Percentiles rank a stretch among this genome's conserved stretches.
These are phyloP conservation scores for Pichia norvegensis DNA, from an alignment of 1,139 yeast genomes.

Conservation along the genomic window DNA sequence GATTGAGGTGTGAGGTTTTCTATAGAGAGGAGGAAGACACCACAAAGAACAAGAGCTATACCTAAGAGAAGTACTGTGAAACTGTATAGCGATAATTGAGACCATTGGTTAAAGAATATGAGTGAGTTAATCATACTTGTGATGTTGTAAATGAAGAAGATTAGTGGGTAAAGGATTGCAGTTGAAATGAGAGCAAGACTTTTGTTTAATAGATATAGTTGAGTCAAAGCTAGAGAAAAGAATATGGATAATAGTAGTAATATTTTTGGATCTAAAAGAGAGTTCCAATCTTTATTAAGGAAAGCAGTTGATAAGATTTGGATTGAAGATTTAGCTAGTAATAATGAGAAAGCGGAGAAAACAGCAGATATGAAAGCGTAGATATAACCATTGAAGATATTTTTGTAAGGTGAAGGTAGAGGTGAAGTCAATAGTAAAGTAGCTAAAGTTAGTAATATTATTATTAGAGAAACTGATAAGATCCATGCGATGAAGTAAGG, in stretches of 20 bases:
- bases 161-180: conserved; percentile 72
- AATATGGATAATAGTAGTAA: conserved; percentile 52
- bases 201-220: conserved; percentile 64
- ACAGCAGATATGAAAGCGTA: conserved; percentile 73
- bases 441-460: neutral
- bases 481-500: conserved; percentile 42
- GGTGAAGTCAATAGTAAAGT: neutral
- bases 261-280: conserved; percentile 28
- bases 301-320: conserved; percentile 53
- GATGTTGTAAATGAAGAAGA: conserved; percentile 76
- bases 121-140: conserved; percentile 68
- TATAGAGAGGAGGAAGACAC: conserved; percentile 49
- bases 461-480: conserved; percentile 16
- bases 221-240: conserved; percentile 63
- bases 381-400: conserved; percentile 39
- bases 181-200: conserved; percentile 72
- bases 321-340: conserved; percentile 77
- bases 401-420: conserved; percentile 13
- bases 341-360: conserved; percentile 75
- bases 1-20: conserved; percentile 17
- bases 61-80: conserved; percentile 44
- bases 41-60: conserved; percentile 39
- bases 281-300: conserved; percentile 24
- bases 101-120: conserved; percentile 50
- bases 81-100: conserved; percentile 32